Base-by-base conservation (phyloP, 306 rosid species). In the Luffa aegyptiaca region DNA sequence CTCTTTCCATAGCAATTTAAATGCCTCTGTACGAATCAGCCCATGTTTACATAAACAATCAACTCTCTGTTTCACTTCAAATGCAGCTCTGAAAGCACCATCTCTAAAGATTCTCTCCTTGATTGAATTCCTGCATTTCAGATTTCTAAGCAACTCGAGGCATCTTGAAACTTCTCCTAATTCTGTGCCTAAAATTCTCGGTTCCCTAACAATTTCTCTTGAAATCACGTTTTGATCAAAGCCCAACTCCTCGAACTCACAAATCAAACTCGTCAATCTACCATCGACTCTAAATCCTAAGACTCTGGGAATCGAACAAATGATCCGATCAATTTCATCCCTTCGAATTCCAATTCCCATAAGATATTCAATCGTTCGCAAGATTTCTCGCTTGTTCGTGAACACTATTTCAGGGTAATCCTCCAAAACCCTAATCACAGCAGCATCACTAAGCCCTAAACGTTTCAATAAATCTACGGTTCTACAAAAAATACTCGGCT, bases 1-100 rank as follows among this genome's bases (percentile, higher is more conserved):
- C 61, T 94, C 97, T 75, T 91, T 92, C 95, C 97, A 88, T 48
- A 92, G 61, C 20, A 92, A 78, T 85, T 90, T 94, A 31, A 91
- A 88, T 17, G 98, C 92, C 59, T 91, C 92, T 53, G 90, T 90
- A 5, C 89, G 88, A 69, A 82, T 91, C 86, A 92, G 82, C 46
- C 97, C 95, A 4, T 84, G 84, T 75, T 77, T 58, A 64, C 98
- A 90, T 84, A 94, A 88, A 81, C 92, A 92, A 80, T 90, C 97
- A 16, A 92, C 88, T 82, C 93, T 86, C 57, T 85, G 26, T 68
- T 92, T 94, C 80, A 90, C 97, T 75, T 88, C 90, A 78, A 94
- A 90, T 45, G 91, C 93, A 69, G 98, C 95, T 79, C 89, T 84
- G 14, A 90, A 80, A 31, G 80, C 53, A 77, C 98, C 93, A 16